Base-by-base conservation (phyloP, 2,329 filamentous ascomycete species). In the Epichloe uncinata region DNA sequence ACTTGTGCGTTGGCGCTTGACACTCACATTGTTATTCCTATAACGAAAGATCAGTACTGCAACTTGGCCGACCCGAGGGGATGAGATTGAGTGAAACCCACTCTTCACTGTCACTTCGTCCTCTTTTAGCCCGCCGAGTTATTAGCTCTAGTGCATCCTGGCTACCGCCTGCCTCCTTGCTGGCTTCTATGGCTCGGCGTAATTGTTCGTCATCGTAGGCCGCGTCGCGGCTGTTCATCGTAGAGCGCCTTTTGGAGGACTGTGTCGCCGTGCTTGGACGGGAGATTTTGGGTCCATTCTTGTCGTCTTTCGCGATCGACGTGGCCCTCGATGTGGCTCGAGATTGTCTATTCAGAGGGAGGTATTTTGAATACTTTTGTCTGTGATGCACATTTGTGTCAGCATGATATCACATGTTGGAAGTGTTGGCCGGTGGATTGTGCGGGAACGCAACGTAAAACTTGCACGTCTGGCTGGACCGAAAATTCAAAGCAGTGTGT, bases 171-270 rank as follows among this genome's bases (percentile, higher is more conserved):
- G 94, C 87, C 61, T 87, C 84, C 68, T 90, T 96, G 71, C 93
- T 98, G 54, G 94, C 90, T 66, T 97, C 91, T 58, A 98, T 89
- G 33, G 91, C 93, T 57, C 86, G 81, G 49, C 89, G 81, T 38
- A 98, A 67, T 60, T 90, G 83, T 58, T 95, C 90, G 67, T 98
- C 93, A 56, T 97, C 90, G 59, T 97, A 97, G 20, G 89, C 91
- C 41, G 91, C 90, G 65, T 89, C 85, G 54, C 91, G 82, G 64
- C 93, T 98, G 63, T 97, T 95, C 88, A 97, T 96, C 6, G 93
- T 98, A 18, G 89, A 95, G 30, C 93, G 80, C 52, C 93, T 81
- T 65, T 96, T 97, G 37, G 84, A 81, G 48, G 79, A 76, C 49
- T 80, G 75, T 42, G 69, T 69, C 11, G 69, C 63, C 1, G 73